Evolutionary conservation across 73 alveolate genomes (phyloP), one percentile per base, ranked within the genome.

Genomic region (Uronychia setigera): DNA sequence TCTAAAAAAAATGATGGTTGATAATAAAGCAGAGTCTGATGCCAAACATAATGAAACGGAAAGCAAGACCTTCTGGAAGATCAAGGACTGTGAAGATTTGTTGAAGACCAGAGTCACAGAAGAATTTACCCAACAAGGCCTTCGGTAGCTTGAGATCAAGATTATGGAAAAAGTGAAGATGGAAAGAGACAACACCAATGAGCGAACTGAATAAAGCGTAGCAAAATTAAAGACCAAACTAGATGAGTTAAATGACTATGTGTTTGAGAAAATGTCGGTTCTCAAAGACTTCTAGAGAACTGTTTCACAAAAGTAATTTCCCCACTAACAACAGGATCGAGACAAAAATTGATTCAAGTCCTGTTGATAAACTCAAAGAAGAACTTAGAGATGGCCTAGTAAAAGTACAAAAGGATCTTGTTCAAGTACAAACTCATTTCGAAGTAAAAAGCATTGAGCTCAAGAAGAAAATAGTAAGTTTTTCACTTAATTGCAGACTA

Each of bases 61-160:
- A 35, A 35, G 78, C 25, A 83, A 60, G 31, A 81, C 94, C 0
- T 60, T 88, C 1, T 88, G 94, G 94, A 32, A 83, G 75, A 88
- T 88, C 80, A 88, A 88, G 46, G 94, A 88, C 67, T 81, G 89
- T 76, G 94, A 88, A 58, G 85, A 80, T 29, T 58, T 88, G 76
- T 33, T 88, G 1, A 81, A 76, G 67, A 32, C 90, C 1, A 67
- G 94, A 29, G 79, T 88, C 5, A 80, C 90, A 35, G 94, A 88
- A 29, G 33, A 80, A 31, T 81, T 46, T 19, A 46, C 19, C 5
- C n/a, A 11, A 5, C 67, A 46, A 46, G 67, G 67, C 67, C 67
- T 46, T 11, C 5, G 19, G 19, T 19, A 46, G 19, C 19, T 19
- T 19, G 67, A 46, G 67, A 11, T 19, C 19, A 46, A 46, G 19